Evolutionary conservation across 176 grass and related monocot species (phyloP), one percentile per base, ranked within the genome.

Genomic region (Pharus latifolius): DNA sequence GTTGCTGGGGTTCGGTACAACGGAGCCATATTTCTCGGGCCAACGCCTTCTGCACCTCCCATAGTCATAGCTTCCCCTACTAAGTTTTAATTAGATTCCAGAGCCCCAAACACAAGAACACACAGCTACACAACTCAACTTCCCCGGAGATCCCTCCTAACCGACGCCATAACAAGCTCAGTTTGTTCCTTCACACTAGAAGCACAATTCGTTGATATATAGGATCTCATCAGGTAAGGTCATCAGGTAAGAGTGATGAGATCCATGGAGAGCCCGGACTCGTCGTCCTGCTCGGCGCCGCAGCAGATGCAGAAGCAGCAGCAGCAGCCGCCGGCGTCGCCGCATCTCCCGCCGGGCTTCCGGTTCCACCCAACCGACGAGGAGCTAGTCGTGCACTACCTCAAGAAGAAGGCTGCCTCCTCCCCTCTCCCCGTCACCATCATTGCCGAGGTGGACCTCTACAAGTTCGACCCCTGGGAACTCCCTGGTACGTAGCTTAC

Each of bases 391-490:
- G 84, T 98, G 46, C 87, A 94, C 82, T 94, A 98, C 80, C 85
- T 98, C 75, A 98, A 99, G 74, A 93, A 87, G 79, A 94, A 91
- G 63, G 89, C 74, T 7, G 77, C 78, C 19, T 83, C 87, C n/a
- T 61, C 30, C 28, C 87, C 89, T 0, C 89, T 93, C 60, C 94
- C 89, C 35, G 81, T 88, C 72, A 58, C 87, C 86, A 98, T 98
- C 78, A 98, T 98, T 68, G 83, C 89, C 25, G 94, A 98, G 72
- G 75, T 93, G 29, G 77, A 97, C 38, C 93, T 97, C 55, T 90
- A 97, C 83, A 96, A 96, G 76, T 96, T 89, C 79, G 92, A 96
- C 41, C 92, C 92, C 0, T 96, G 92, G 92, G 92, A 96, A 63
- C 92, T 96, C 49, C 92, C 88, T 20, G 85, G 92, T 96, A 80